Conservation (phyloP, 169 alveolate species). For the Eimeria tenella region DNA sequence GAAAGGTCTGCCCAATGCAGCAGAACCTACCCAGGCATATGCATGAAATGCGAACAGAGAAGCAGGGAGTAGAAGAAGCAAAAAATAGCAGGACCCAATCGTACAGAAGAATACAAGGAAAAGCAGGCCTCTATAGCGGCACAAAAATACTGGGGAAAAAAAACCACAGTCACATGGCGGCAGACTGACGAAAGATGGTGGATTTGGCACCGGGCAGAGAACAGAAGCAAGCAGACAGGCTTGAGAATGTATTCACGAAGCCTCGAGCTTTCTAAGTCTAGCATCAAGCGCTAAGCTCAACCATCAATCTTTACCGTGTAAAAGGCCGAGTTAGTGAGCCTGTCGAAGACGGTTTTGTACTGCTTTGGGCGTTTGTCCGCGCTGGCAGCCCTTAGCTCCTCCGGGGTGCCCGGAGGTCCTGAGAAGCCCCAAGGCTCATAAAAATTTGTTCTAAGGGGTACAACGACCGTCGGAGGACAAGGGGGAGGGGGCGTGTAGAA, state of each 20-base stretch:
- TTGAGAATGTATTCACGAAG: not conserved
- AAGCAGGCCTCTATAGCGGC: not conserved
- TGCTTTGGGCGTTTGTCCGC: constrained; percentile 13
- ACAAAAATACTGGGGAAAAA: too few relatives aligned
- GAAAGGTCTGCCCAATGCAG: not conserved
- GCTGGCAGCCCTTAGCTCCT: not conserved
- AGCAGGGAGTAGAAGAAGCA: not conserved
- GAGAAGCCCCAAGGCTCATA: constrained; percentile 55
- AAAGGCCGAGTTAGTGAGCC: constrained; percentile 87
- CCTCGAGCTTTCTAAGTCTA: not conserved
- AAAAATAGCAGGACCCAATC: not conserved
- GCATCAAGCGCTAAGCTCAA: not conserved
- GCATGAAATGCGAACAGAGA: not conserved
- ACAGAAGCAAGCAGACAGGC: too few relatives aligned
- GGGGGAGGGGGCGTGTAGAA: constrained; percentile 64
- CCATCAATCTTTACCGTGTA: constrained; percentile 81
- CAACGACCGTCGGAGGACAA: constrained; percentile 67
- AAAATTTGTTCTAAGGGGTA: constrained; percentile 8
- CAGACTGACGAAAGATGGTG: too few relatives aligned
- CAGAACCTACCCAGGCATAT: not conserved
- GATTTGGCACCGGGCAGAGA: too few relatives aligned
- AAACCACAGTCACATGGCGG: too few relatives aligned
- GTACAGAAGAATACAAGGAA: not conserved
- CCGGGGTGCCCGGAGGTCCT: not conserved
- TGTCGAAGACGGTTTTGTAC: constrained; percentile 84